Evolutionary conservation across 2,329 filamentous ascomycete species (phyloP), one percentile per base, ranked within the genome.

Genomic region (Hypocreales sp.): DNA sequence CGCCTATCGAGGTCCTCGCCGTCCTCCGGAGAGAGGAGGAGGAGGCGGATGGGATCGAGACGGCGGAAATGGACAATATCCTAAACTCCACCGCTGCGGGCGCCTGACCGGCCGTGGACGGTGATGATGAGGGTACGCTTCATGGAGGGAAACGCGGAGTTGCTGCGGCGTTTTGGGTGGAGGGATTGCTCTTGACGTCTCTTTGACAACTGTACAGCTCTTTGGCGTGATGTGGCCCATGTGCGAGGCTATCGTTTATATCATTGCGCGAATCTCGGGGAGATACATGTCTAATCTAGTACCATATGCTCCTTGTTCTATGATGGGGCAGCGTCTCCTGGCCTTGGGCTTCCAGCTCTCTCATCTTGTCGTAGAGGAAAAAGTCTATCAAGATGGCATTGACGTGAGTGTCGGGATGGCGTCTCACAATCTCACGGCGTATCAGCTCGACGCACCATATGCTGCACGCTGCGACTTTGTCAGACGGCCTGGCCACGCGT

Each of bases 331-430:
- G 40, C 22, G 57, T 61, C 45, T 74, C 68, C 30, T 62, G 50
- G 28, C 72, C 60, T 37, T 60, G 49, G 1, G 56, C 60, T 50
- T 95, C 87, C 46, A 79, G 51, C 45, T 83, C 78, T 51, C 95
- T 98, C 56, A 90, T 84, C 12, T 79, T 73, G 55, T 98, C 90
- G 47, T 98, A 98, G 30, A 98, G 59, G 51, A 94, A 93, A 55
- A 95, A 98, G 52, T 98, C 90, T 36, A 98, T 90, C 41, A 98
- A 53, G 21, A 95, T 82, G 15, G 90, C 86, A 47, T 98, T 98
- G 40, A 77, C 53, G 28, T 69, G 61, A 1, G 74, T 64, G 8
- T 77, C 72, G 1, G 84, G 80, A 42, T 94, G 72, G 10, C 70
- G 53, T 24, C 62, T 67, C 31, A 75, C 45, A 27, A 98, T 95